These are phyloP conservation scores for Epichloe aotearoae DNA, from an alignment of 2,329 filamentous ascomycete genomes.

Conservation along the genomic window DNA sequence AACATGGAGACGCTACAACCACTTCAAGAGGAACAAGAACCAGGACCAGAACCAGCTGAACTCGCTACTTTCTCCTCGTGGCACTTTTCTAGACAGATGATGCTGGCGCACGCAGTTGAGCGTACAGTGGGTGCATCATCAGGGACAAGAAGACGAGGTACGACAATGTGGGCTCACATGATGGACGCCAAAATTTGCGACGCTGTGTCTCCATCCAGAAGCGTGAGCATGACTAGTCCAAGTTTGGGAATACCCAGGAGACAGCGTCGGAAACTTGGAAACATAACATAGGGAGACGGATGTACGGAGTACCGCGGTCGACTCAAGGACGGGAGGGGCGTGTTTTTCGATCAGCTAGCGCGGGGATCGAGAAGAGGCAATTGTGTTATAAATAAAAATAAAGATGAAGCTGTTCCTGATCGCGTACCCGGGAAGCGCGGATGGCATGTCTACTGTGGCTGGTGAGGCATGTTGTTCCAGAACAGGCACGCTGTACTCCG, in stretches of 20 bases:
- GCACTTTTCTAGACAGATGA: neutral
- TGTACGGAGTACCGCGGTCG: too few relatives aligned
- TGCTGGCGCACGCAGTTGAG: too few relatives aligned
- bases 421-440: neutral
- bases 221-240: neutral
- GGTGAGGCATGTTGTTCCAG: neutral
- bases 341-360: too few relatives aligned
- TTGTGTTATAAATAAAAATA: neutral
- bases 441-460: neutral
- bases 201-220: neutral
- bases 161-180: conserved; percentile 4
- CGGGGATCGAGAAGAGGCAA: neutral
- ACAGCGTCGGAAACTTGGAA: too few relatives aligned
- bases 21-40: too few relatives aligned
- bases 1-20: too few relatives aligned
- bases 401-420: neutral
- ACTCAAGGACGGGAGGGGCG: too few relatives aligned
- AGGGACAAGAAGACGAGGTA: neutral
- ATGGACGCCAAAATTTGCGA: conserved; percentile 2
- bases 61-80: neutral
- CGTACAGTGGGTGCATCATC: neutral
- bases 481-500: neutral
- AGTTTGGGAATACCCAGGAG: neutral
- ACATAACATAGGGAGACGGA: too few relatives aligned
- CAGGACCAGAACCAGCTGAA: too few relatives aligned